Evolutionary conservation across 495 filamentous ascomycete species (phyloP).

Genomic region (Lentithecium fluviatile): DNA sequence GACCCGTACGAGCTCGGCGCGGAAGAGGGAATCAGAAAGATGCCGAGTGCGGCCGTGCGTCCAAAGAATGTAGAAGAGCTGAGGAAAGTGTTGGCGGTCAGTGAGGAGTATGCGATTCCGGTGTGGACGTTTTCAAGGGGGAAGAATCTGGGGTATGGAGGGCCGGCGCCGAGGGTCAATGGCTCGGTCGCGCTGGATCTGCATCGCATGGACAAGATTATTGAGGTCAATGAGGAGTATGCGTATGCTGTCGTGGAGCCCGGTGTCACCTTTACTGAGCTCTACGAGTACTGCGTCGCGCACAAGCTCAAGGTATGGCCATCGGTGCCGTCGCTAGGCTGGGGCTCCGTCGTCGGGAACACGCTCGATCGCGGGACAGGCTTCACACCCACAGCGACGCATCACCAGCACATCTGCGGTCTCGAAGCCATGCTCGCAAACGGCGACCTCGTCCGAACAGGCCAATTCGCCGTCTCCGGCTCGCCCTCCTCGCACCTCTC

Average conservation of each 20-base stretch:
- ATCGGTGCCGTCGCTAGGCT: slow-evolving; percentile 34
- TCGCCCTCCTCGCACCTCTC: slow-evolving; percentile 47
- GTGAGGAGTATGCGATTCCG: slow-evolving; percentile 19
- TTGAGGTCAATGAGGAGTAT: slow-evolving; percentile 33
- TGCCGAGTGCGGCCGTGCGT: slow-evolving; percentile 49
- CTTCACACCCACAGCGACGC: slow-evolving; percentile 36
- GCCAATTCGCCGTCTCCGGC: slow-evolving; percentile 35
- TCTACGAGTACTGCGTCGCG: slow-evolving; percentile 33
- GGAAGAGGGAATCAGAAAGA: slow-evolving; percentile 42
- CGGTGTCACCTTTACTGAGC: slow-evolving; percentile 36
- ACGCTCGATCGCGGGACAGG: slow-evolving; percentile 36
- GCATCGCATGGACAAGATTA: slow-evolving; percentile 30
- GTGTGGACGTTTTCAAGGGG: slow-evolving; percentile 27
- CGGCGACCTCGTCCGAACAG: slow-evolving; percentile 34
- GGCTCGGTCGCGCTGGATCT: slow-evolving; percentile 27
- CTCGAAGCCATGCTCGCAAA: slow-evolving; percentile 36
- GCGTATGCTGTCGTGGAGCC: slow-evolving; percentile 36
- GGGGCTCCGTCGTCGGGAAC: slow-evolving; percentile 37
- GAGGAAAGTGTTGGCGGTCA: slow-evolving; percentile 11
- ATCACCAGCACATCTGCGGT: slow-evolving; percentile 37
- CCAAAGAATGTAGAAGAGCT: slow-evolving; percentile 27
- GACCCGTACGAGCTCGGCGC: slow-evolving; percentile 48
- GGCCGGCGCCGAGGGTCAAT: slow-evolving; percentile 29
- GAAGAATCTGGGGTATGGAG: slow-evolving; percentile 31
- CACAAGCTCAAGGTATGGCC: slow-evolving; percentile 35